These are phyloP conservation scores for Fusarium sp. DNA, from an alignment of 2,329 filamentous ascomycete species.

Conservation along the genomic window DNA sequence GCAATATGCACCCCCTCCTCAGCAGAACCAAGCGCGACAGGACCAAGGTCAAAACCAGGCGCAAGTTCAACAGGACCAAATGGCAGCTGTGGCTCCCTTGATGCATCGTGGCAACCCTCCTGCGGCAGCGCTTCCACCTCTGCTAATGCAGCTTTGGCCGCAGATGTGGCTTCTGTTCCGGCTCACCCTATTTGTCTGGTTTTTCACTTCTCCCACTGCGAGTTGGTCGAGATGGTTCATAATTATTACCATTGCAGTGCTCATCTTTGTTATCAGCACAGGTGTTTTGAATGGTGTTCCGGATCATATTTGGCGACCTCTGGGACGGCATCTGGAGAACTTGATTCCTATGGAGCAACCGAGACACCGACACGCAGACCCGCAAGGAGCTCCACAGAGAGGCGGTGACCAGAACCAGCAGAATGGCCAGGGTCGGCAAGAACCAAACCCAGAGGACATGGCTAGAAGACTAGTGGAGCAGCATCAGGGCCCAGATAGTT, in stretches of 20 bases:
- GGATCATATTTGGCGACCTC: constrained; percentile 63
- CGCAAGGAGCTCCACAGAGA: constrained; percentile 30
- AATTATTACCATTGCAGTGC: constrained; percentile 61
- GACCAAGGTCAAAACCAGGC: constrained; percentile 27
- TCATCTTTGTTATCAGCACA: constrained; percentile 66
- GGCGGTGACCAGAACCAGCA: constrained; percentile 30
- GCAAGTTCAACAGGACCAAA: constrained; percentile 41
- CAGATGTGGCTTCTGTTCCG: constrained; percentile 68
- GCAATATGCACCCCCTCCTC: constrained; percentile 34
- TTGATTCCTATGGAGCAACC: constrained; percentile 62
- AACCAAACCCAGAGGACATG: constrained; percentile 57
- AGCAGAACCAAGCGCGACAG: constrained; percentile 42
- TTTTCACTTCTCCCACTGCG: constrained; percentile 65
- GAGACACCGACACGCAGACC: constrained; percentile 10
- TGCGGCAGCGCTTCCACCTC: constrained; percentile 45
- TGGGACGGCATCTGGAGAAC: constrained; percentile 66
- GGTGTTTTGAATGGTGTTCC: constrained; percentile 64
- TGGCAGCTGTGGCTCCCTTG: constrained; percentile 33
- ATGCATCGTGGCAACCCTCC: constrained; percentile 53
- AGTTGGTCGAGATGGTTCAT: constrained; percentile 67
- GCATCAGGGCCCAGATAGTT: constrained; percentile 44
- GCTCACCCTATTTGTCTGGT: constrained; percentile 67
- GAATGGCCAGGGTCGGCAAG: constrained; percentile 40
- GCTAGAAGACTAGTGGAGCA: constrained; percentile 63
- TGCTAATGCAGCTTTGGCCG: constrained; percentile 58